phyloP scores from a whole-genome alignment of 2,329 filamentous ascomycete genomes.

The Ophiosphaerella herpotricha region DNA sequence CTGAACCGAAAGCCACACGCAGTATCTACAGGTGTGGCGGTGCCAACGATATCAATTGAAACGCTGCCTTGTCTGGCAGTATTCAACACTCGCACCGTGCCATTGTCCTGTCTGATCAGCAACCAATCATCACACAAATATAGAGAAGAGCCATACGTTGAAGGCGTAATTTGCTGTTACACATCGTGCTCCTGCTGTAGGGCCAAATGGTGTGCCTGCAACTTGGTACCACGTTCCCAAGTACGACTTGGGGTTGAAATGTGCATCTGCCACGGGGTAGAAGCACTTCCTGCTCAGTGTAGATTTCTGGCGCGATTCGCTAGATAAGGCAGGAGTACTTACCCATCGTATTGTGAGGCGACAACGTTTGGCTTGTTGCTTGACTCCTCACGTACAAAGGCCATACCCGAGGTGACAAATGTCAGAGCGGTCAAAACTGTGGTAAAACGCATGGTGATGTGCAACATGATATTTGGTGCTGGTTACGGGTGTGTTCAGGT shows the following conservation, averaged over 20 bases:
- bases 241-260: slow-evolving; percentile 32
- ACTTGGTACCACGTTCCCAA: slow-evolving; percentile 39
- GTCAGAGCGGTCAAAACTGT: slow-evolving; percentile 21
- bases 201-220: slow-evolving; percentile 35
- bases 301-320: not conserved
- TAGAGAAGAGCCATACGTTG: slow-evolving; percentile 14
- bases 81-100: slow-evolving; percentile 31
- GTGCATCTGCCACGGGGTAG: slow-evolving; percentile 31
- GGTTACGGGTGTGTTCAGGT: too few species aligned
- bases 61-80: slow-evolving; percentile 21
- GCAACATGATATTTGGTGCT: too few species aligned
- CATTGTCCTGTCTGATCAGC: slow-evolving; percentile 16
- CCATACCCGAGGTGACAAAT: slow-evolving; percentile 19
- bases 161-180: slow-evolving; percentile 30
- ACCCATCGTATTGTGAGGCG: slow-evolving; percentile 30
- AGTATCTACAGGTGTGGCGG: slow-evolving; percentile 24
- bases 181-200: slow-evolving; percentile 30
- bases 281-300: slow-evolving; percentile 20
- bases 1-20: slow-evolving; percentile 26
- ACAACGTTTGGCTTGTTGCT: slow-evolving; percentile 22
- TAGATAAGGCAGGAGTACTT: not conserved
- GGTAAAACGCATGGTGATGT: slow-evolving; percentile 21
- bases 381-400: slow-evolving; percentile 14
- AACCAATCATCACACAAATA: not conserved
- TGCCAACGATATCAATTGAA: slow-evolving; percentile 23